Base-by-base conservation (phyloP, 805 yeast genomes). In the Saturnispora sekii region DNA sequence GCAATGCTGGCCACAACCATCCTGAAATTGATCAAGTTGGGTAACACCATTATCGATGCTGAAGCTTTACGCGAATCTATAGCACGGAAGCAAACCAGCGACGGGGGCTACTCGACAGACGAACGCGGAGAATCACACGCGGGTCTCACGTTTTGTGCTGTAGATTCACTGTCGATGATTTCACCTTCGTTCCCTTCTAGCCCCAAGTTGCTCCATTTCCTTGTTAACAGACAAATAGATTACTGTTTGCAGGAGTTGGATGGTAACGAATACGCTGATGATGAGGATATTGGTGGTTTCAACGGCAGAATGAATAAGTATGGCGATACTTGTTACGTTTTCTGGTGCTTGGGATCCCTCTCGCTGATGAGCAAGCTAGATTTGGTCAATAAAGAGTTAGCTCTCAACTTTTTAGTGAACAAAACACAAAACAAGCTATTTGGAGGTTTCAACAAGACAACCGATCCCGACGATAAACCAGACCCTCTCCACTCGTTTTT, bases 231-330 rank as follows among this genome's bases (percentile, higher is more conserved):
- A 35, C 95, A 85, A 57, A 67, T 79, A 0, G 49, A 54, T 9
- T 58, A 50, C 41, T 64, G 65, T 32, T 44, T 52, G 11, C 30
- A 45, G 8, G 69, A 64, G 6, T 44, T 55, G 12, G 45, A 47
- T 11, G 48, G 45, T 33, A 58, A 56, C 40, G 66, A 59, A 15
- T 55, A 56, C 40, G 61, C 61, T 42, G 80, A 76, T 51, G 50
- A 41, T 0, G 63, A 58, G 2, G 90, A 82, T 55, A 63, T 63
- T 43, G 96, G 96, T 2, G 90, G 90, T 0, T 79, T 84, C 58
- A 85, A 87, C 60, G 97, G 97, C 1, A 68, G 97, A 39, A 78
- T 76, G n/a, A 86, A 86, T 59, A 88, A 88, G 59, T 73, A 70
- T 46, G 83, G 83, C 3, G 97, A 88, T 61, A 82, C 95, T 0